A percentile compares a stretch with the other conserved stretches of the same genome.
phyloP scores from a whole-genome alignment of 225 moss, liverwort and hornwort species.

The Antitrichia curtipendula region DNA sequence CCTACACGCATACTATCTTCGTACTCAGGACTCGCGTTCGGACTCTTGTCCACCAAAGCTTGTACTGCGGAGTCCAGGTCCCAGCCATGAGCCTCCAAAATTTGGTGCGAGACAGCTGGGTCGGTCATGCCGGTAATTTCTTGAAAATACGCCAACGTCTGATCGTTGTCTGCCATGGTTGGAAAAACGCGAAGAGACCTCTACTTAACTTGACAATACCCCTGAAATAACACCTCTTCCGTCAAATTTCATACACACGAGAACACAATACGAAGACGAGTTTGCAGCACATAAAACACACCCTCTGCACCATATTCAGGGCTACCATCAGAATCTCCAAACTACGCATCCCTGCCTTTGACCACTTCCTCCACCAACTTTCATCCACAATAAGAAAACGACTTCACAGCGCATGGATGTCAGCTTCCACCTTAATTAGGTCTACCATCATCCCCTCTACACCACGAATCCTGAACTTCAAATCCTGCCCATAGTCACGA shows the following conservation, averaged over 20 bases:
- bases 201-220: neutral
- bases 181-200: neutral
- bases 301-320: neutral
- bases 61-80: slow-evolving; percentile 73
- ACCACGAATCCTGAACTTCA: neutral
- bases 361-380: neutral
- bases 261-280: neutral
- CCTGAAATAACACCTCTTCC: neutral
- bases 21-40: slow-evolving; percentile 1
- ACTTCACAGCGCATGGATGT: neutral
- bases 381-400: neutral
- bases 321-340: neutral
- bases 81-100: slow-evolving; percentile 83
- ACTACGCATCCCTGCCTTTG: neutral
- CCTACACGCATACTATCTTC: slow-evolving; percentile 1
- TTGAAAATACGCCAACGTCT: slow-evolving; percentile 55
- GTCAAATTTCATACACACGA: neutral
- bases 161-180: slow-evolving; percentile 20
- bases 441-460: neutral
- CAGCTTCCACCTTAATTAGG: neutral
- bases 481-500: neutral
- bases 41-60: slow-evolving; percentile 38
- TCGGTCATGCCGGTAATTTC: slow-evolving; percentile 78
- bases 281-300: neutral
- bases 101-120: slow-evolving; percentile 36